Conservation (phyloP, 345 rosid species). For the Gossypium mustelinum region DNA sequence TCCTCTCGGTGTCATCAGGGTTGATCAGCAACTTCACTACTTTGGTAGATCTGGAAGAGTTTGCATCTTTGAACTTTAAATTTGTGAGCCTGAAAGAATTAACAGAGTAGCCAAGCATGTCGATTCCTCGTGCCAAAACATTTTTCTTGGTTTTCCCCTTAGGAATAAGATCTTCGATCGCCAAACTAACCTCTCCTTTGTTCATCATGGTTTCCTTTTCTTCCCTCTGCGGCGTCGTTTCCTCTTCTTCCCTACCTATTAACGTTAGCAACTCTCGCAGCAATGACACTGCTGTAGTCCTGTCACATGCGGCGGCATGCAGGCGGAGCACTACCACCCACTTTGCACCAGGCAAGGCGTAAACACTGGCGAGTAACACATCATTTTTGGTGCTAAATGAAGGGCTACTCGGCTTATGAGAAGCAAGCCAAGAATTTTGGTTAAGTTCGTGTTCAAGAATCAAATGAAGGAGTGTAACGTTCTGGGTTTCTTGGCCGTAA, state of each 20-base stretch:
- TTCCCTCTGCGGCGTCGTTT: too few relatives aligned
- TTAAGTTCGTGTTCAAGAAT: conserved; percentile 47
- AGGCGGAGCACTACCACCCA: conserved; percentile 31
- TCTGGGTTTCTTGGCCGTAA: background rate
- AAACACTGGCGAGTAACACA: conserved; percentile 22
- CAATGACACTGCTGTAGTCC: conserved; percentile 30
- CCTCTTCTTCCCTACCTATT: conserved; percentile 1
- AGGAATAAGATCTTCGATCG: conserved; percentile 39
- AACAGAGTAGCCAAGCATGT: conserved; percentile 41
- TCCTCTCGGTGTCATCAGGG: conserved; percentile 24
- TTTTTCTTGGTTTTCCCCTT: conserved; percentile 29
- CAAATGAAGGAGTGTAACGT: conserved; percentile 27
- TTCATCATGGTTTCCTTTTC: background rate
- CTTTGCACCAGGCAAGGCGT: conserved; percentile 18
- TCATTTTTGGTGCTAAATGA: background rate
- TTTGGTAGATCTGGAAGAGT: conserved; percentile 31
- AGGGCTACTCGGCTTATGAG: background rate
- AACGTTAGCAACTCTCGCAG: conserved; percentile 27
- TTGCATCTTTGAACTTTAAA: conserved; percentile 35
- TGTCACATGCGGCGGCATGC: conserved; percentile 34
- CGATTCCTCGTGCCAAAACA: conserved; percentile 38
- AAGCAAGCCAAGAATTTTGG: conserved; percentile 26
- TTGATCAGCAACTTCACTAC: conserved; percentile 36
- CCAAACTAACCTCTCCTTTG: conserved; percentile 24
- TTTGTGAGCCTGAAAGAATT: conserved; percentile 32